Percentiles rank a stretch among this genome's conserved stretches.
These are phyloP conservation scores for Leishmania lainsoni DNA, from an alignment of 208 protist genomes.

Conservation along the genomic window DNA sequence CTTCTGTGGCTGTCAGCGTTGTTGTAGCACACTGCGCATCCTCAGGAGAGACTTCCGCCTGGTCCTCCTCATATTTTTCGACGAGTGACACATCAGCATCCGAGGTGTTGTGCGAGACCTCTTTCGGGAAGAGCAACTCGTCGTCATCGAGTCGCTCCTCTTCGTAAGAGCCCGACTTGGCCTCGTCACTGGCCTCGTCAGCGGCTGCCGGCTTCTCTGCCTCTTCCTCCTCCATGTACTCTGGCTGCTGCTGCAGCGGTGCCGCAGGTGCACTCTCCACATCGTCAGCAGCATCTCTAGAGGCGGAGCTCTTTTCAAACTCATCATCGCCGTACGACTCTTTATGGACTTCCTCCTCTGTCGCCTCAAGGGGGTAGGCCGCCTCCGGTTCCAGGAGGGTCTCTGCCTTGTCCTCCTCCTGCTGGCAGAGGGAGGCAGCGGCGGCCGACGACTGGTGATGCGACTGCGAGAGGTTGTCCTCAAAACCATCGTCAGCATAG, in stretches of 20 bases:
- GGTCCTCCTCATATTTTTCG: not conserved
- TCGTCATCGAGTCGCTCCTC: slow-evolving; percentile 22
- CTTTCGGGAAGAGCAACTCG: not conserved
- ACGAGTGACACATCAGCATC: not conserved
- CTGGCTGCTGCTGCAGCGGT: not conserved
- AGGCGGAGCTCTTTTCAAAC: not conserved
- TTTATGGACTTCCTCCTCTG: slow-evolving; percentile 15
- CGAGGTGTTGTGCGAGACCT: not conserved
- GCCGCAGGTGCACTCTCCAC: not conserved
- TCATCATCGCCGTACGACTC: slow-evolving; percentile 2
- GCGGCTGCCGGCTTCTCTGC: not conserved
- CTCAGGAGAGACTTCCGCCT: not conserved
- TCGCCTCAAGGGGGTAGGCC: not conserved
- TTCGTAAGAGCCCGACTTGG: slow-evolving; percentile 8
- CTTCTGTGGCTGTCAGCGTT: not conserved
- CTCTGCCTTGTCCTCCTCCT: not conserved
- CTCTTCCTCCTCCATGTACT: slow-evolving; percentile 1
- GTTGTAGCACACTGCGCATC: too few relatives aligned
- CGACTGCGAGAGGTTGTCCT: slow-evolving; percentile 22
- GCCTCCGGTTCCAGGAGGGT: not conserved
- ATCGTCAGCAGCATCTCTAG: not conserved
- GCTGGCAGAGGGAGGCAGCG: slow-evolving; percentile 9
- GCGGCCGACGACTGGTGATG: not conserved
- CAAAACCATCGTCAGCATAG: slow-evolving; percentile 48
- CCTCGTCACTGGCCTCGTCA: not conserved